Base-by-base conservation (phyloP, 257 asterid genomes). In the Cordia subcordata region DNA sequence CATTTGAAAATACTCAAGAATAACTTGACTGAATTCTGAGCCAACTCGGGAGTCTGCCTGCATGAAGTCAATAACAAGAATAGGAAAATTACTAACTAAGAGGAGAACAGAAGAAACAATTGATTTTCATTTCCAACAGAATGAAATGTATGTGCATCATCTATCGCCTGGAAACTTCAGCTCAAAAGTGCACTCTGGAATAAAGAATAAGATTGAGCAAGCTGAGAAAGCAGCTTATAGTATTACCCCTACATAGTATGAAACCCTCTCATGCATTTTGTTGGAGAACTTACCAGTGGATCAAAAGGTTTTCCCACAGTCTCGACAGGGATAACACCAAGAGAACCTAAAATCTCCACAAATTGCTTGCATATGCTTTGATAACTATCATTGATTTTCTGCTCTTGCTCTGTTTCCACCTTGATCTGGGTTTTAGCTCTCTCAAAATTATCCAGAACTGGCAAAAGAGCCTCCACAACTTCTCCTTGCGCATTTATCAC, bases 371-470 rank as follows among this genome's bases (percentile, higher is more conserved):
- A 81, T 66, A 86, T 88, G 79, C 87, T 79, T 57, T 83, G 89
- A 37, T 88, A 86, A 80, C 94, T 88, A 63, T 75, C 80, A 17
- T 20, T 79, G 58, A 86, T 79, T 72, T 82, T 84, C 75, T 79
- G 89, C 79, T 89, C 96, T 56, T 82, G 94, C 78, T 82, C 94
- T 10, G 86, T 83, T 75, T 79, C 86, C 42, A 82, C 72, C 80
- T 84, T 89, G 66, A 89, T 75, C 73, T 86, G 87, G 63, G 80
- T 71, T 79, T 81, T 82, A 46, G 91, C 94, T 75, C 96, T 77
- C 79, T 84, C 96, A 57, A 86, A 89, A 68, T 86, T 87, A 85
- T 89, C 95, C 80, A 89, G 32, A 68, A 89, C 92, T 45, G 89
- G 76, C 57, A 89, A 76, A 67, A 86, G 75, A 60, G 65, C 80